Conservation (phyloP, 1,284 basidiomycete genomes). For the Amylostereum chailletii region DNA sequence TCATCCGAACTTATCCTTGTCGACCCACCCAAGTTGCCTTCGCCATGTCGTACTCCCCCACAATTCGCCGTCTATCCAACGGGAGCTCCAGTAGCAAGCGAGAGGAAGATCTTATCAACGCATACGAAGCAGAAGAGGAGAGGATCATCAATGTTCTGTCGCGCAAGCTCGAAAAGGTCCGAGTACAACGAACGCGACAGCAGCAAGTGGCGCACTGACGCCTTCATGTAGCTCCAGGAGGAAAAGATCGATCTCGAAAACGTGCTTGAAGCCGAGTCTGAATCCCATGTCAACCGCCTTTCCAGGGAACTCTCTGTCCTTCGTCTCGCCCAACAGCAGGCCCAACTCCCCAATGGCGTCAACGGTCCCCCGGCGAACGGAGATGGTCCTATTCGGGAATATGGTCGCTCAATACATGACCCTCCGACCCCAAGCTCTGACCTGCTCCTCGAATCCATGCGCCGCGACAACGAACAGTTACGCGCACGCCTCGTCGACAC, state of each 20-base stretch:
- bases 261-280: constrained; percentile 69
- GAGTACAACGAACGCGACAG: constrained; percentile 14
- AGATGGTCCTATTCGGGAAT: constrained; percentile 32
- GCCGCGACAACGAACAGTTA: constrained; percentile 67
- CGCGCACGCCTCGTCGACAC: constrained; percentile 55
- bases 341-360: constrained; percentile 21
- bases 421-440: constrained; percentile 47
- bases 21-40: not conserved
- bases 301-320: constrained; percentile 62
- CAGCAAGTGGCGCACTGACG: constrained; percentile 2
- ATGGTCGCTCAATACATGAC: constrained; percentile 29
- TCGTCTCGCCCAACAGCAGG: constrained; percentile 41
- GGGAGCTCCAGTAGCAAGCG: constrained; percentile 34
- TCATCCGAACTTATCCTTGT: too few species aligned
- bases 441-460: constrained; percentile 62
- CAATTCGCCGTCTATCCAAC: constrained; percentile 43
- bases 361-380: constrained; percentile 26
- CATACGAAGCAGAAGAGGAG: constrained; percentile 82
- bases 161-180: constrained; percentile 61
- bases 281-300: constrained; percentile 68
- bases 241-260: constrained; percentile 81
- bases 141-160: constrained; percentile 75
- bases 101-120: constrained; percentile 73
- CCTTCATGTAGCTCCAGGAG: constrained; percentile 49
- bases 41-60: constrained; percentile 54